Evolutionary conservation across 2,329 filamentous ascomycete species (phyloP).

Genomic region (Colletotrichum sidae): DNA sequence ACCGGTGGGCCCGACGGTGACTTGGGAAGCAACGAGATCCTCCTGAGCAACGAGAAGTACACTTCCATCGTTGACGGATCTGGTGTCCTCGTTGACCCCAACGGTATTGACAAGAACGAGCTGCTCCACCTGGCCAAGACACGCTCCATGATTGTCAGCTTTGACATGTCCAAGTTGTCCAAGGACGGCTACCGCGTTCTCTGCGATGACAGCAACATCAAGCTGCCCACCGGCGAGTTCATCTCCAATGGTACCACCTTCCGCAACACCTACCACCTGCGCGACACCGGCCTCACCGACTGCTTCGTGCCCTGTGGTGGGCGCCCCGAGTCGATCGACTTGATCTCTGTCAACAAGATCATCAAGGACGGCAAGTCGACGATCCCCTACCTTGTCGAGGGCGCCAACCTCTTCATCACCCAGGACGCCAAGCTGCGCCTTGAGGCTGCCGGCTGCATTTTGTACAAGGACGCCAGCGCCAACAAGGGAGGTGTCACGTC

Average conservation of each 20-base stretch:
- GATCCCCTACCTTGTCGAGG: conserved; percentile 96
- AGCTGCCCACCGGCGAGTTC: conserved; percentile 86
- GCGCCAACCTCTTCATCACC: conserved; percentile 98
- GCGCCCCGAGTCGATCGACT: conserved; percentile 94
- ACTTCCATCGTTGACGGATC: conserved; percentile 95
- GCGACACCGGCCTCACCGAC: conserved; percentile 81
- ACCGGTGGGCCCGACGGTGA: conserved; percentile 97
- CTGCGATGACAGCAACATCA: conserved; percentile 90
- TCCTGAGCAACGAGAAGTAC: conserved; percentile 96
- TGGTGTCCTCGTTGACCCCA: conserved; percentile 92
- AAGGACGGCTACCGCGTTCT: conserved; percentile 90
- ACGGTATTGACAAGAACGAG: conserved; percentile 87
- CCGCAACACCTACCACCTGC: conserved; percentile 97
- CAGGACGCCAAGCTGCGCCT: conserved; percentile 97
- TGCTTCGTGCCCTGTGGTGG: conserved; percentile 96
- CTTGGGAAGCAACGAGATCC: conserved; percentile 96
- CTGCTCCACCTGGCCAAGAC: conserved; percentile 85
- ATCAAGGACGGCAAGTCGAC: conserved; percentile 89
- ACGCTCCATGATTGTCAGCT: conserved; percentile 90
- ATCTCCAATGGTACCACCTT: conserved; percentile 93
- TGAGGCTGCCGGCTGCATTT: conserved; percentile 91
- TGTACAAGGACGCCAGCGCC: conserved; percentile 97
- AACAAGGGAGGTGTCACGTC: conserved; percentile 99
- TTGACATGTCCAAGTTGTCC: conserved; percentile 87
- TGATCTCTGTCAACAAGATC: conserved; percentile 86